Evolutionary conservation across 768 basidiomycete genomes (phyloP), one percentile per base, ranked within the genome.

Genomic region (Collybia sp.): DNA sequence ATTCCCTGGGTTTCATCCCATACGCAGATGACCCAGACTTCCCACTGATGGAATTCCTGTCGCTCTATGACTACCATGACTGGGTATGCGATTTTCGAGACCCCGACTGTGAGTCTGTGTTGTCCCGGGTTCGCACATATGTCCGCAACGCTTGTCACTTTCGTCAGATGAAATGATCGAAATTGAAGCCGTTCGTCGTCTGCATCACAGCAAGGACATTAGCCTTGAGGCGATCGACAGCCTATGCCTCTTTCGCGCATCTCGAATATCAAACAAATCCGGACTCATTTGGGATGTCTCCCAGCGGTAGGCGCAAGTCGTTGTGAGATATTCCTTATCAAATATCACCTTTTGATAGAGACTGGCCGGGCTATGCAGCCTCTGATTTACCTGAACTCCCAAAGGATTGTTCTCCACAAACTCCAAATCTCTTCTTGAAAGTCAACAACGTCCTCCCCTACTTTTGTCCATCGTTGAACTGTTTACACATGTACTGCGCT

Each of bases 391-490:
- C 42, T 1, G 37, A 32, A 10, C 36, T 57, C 2, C 46, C 50
- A 17, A 45, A 42, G 2, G 34, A 48, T 45, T 45, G 45, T 9
- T 49, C 58, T 0, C 58, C 66, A 2, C 30, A 52, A 18, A 40
- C 45, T 10, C 43, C 55, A 13, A 51, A 73, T 50, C 46, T 77
- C 8, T 57, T 55, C 19, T 45, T 51, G 2, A 59, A 67, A 35
- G 39, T 78, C 20, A 52, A 58, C 12, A 60, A 61, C 4, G 61
- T 61, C 16, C 48, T 68, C 11, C 53, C 32, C 9, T 16, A 55
- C 3, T 80, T 79, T 42, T 81, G 79, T 49, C 68, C 71, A 5
- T 74, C 67, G 37, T 52, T 73, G 5, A 69, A 67, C 31, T 81
- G 79, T 36, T 40, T 77, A 5, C 53, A 62, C 12, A 56, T 68